Conservation (phyloP, 768 basidiomycete species). For the Cystofilobasidium bisporidii region DNA sequence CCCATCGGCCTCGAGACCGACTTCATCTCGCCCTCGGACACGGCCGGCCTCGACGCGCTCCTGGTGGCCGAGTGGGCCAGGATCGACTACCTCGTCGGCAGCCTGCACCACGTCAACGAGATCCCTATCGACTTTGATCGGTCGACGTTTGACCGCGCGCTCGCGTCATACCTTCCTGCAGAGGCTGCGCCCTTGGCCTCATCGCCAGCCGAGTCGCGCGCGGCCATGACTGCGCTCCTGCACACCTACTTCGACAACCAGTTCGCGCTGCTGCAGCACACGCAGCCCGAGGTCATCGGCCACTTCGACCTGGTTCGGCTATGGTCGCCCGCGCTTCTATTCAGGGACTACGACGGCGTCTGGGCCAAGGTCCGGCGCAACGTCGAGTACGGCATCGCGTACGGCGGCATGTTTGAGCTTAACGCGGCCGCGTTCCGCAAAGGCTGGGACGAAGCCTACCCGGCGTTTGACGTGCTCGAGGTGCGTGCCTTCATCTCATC, state of each 20-base stretch:
- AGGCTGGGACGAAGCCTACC: conserved; percentile 76
- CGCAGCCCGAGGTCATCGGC: conserved; percentile 79
- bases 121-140: conserved; percentile 89
- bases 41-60: conserved; percentile 50
- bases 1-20: conserved; percentile 91
- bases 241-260: conserved; percentile 77
- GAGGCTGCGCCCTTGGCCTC: background rate
- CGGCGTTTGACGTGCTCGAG: conserved; percentile 63
- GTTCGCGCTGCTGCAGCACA: conserved; percentile 55
- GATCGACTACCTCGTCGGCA: conserved; percentile 85
- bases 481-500: no score
- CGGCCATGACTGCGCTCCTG: conserved; percentile 31
- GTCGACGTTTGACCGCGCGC: conserved; percentile 55
- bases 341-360: conserved; percentile 49
- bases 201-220: conserved; percentile 24
- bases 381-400: conserved; percentile 56
- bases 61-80: conserved; percentile 46
- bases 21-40: conserved; percentile 61
- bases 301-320: conserved; percentile 89
- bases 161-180: conserved; percentile 42
- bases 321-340: conserved; percentile 51
- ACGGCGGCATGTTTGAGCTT: conserved; percentile 86
- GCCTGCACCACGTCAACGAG: conserved; percentile 77
- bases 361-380: conserved; percentile 65
- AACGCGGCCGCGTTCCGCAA: conserved; percentile 90